A percentile compares a stretch with the other conserved stretches of the same genome.
These are phyloP conservation scores for Fusarium luffae DNA, from an alignment of 2,329 filamentous ascomycete species.

Conservation along the genomic window DNA sequence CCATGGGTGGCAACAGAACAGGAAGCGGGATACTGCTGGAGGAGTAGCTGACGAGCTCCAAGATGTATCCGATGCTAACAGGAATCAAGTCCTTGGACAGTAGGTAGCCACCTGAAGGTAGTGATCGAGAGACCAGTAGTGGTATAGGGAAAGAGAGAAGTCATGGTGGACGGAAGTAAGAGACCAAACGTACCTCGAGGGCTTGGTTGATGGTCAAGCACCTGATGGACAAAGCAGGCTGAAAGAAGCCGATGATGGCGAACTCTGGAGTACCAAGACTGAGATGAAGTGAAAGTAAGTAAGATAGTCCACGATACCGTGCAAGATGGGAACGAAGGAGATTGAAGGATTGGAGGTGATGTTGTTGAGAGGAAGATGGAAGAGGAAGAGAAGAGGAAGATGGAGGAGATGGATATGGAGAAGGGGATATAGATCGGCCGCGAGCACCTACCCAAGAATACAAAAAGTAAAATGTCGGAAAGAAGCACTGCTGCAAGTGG, in stretches of 20 bases:
- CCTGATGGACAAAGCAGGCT: constrained; percentile 46
- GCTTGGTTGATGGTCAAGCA: constrained; percentile 45
- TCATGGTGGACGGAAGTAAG: not conserved
- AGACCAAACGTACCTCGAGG: constrained; percentile 40
- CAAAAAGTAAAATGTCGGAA: constrained; percentile 31
- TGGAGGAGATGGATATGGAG: not conserved
- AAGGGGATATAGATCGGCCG: not conserved
- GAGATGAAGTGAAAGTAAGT: constrained; percentile 68
- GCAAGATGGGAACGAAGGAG: constrained; percentile 62
- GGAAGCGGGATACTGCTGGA: not conserved
- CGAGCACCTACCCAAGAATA: constrained; percentile 40
- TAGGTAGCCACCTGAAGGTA: no score
- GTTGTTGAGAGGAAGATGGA: constrained; percentile 57
- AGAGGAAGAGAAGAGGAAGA: constrained; percentile 25
- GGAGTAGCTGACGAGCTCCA: not conserved
- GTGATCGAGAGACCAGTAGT: no score
- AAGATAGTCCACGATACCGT: constrained; percentile 70
- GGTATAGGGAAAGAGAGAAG: not conserved
- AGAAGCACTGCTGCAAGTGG: constrained; percentile 27
- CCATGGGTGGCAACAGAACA: not conserved
- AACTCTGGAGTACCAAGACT: constrained; percentile 63
- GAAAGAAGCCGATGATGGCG: constrained; percentile 50
- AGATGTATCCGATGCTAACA: not conserved
- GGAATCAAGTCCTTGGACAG: not conserved
- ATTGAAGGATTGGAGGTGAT: constrained; percentile 57